Evolutionary conservation across 2,329 filamentous ascomycete species (phyloP).

Genomic region (Cercospora sesami): DNA sequence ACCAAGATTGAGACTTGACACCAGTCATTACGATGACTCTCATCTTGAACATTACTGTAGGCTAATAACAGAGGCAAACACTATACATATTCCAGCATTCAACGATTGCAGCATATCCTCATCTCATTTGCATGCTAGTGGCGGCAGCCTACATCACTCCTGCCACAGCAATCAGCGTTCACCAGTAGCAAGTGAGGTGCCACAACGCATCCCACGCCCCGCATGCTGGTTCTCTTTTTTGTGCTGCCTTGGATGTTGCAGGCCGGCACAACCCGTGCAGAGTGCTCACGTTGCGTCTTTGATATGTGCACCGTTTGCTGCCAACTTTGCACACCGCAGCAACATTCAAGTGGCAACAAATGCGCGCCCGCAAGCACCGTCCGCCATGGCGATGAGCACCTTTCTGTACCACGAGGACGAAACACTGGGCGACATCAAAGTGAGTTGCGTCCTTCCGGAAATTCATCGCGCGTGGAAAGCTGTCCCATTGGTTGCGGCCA

Average conservation of each 20-base stretch:
- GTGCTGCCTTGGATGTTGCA: constrained; percentile 12
- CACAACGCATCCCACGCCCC: constrained; percentile 3
- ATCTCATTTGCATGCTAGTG: neutral
- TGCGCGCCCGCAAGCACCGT: neutral
- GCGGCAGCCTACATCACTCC: neutral
- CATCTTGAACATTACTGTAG: constrained; percentile 18
- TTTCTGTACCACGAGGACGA: constrained; percentile 30
- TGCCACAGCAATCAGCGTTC: neutral
- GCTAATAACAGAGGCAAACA: constrained; percentile 15
- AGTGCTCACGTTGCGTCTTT: neutral
- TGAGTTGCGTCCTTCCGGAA: constrained; percentile 8
- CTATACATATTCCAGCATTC: constrained; percentile 12
- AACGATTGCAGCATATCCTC: neutral
- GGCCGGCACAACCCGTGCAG: neutral
- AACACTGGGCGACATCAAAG: constrained; percentile 16
- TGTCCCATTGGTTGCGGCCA: constrained; percentile 10
- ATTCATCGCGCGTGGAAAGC: constrained; percentile 7
- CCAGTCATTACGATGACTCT: constrained; percentile 16
- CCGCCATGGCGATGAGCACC: constrained; percentile 29
- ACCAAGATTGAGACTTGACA: constrained; percentile 7
- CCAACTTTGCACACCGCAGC: neutral
- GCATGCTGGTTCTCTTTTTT: constrained; percentile 3
- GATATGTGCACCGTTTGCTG: constrained; percentile 1
- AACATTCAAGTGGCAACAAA: neutral
- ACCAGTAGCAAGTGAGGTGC: neutral